Base-by-base conservation (phyloP, 169 alveolate species). In the Perkinsus olseni region DNA sequence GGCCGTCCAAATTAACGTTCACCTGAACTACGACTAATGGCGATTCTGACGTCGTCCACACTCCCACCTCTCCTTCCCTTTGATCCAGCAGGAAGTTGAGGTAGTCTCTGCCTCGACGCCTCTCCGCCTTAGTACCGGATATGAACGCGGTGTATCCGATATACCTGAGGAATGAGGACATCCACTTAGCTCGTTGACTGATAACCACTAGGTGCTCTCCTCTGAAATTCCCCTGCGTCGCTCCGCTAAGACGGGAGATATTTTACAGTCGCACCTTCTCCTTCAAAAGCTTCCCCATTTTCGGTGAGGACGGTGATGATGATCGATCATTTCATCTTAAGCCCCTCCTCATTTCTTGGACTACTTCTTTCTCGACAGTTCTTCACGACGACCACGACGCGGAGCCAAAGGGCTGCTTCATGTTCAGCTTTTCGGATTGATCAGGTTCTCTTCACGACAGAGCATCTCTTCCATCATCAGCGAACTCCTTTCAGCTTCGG, bases 71-170 rank as follows among this genome's bases (percentile, higher is more conserved):
- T 13, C 82, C 82, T 62, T 62, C 82, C 36, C 94, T 92, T 38
- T 94, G 95, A 48, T 94, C 95, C 37, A 94, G 91, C 8, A 94
- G 74, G 93, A 94, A 94, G 74, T 92, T 91, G 91, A 94, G 62
- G 74, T 94, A 94, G 28, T 94, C 95, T 36, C 74, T 92, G 91
- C 94, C 95, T 36, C 95, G 93, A 6, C 93, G 92, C 74, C 95
- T 94, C 91, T 94, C 95, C 45, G 92, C 62, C 74, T 92, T 38
- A 45, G 91, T 94, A 3, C 95, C 95, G 38, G 92, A 91, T 38
- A 94, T 94, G 91, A 92, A 94, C 10, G 95, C 95, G 91, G 91
- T 92, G 36, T 94, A 92, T n/a, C 95, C 95, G 82, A 62, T 62
- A 28, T 62, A 62, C 34, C 82, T 62, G 34, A 40, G 3, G 50